Conservation (phyloP, 805 yeast species). For the Jamesozyma lodderae region DNA sequence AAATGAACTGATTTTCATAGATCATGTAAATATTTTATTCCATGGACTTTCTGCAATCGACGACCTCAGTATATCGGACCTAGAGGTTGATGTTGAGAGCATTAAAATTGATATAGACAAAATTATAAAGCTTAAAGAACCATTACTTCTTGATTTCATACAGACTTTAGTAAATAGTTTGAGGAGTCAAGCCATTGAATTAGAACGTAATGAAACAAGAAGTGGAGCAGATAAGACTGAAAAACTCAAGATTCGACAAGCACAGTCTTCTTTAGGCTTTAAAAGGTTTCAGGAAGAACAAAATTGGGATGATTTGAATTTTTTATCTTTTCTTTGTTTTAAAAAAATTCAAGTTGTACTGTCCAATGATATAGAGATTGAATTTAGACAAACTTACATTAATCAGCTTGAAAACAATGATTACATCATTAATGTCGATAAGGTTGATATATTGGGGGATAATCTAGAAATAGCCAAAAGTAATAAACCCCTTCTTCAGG, state of each 20-base stretch:
- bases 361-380: background rate
- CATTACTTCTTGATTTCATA: constrained; percentile 5
- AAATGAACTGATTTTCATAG: constrained; percentile 20
- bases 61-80: constrained; percentile 25
- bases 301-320: constrained; percentile 7
- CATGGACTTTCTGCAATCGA: constrained; percentile 36
- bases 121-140: constrained; percentile 8
- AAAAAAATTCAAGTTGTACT: constrained; percentile 2
- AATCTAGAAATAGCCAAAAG: background rate
- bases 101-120: constrained; percentile 26
- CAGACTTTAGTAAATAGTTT: too few relatives aligned
- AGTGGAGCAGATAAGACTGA: background rate
- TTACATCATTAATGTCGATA: constrained; percentile 4
- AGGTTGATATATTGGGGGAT: background rate
- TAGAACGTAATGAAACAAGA: background rate
- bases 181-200: too few relatives aligned
- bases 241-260: background rate
- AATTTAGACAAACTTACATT: constrained; percentile 4
- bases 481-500: background rate
- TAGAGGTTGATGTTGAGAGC: constrained; percentile 32
- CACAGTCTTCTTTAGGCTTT: constrained; percentile 7
- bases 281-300: constrained; percentile 22
- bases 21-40: constrained; percentile 35
- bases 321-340: constrained; percentile 9
- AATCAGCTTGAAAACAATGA: constrained; percentile 7